Evolutionary conservation across 768 basidiomycete species (phyloP).

Genomic region (Imleria badia): DNA sequence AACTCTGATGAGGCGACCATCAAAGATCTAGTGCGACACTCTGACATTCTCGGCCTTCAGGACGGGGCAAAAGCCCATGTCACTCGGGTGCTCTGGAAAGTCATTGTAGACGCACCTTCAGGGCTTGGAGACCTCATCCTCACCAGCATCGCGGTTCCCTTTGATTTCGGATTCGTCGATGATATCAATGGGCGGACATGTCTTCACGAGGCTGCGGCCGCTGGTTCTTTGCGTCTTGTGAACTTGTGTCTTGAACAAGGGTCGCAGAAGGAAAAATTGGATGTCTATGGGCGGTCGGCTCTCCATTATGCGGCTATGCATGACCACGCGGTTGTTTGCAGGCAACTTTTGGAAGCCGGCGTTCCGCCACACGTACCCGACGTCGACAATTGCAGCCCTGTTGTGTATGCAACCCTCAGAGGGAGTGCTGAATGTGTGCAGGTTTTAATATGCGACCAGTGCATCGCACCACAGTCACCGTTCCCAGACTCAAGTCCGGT

Average conservation of each 20-base stretch:
- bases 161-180: conserved; percentile 91
- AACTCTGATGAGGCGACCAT: conserved; percentile 59
- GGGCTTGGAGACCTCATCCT: conserved; percentile 76
- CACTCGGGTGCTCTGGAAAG: conserved; percentile 93
- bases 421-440: conserved; percentile 82
- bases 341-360: conserved; percentile 66
- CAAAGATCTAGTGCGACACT: conserved; percentile 67
- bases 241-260: conserved; percentile 74
- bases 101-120: conserved; percentile 75
- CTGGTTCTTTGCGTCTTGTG: conserved; percentile 76
- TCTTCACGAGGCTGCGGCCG: conserved; percentile 90
- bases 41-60: conserved; percentile 63
- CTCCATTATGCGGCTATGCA: conserved; percentile 97
- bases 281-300: conserved; percentile 90
- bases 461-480: conserved; percentile 60
- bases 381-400: conserved; percentile 91
- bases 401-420: conserved; percentile 88
- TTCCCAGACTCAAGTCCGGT: conserved; percentile 66
- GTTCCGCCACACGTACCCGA: conserved; percentile 72
- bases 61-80: conserved; percentile 64
- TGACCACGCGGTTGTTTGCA: conserved; percentile 76
- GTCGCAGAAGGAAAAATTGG: conserved; percentile 69
- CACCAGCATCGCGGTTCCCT: conserved; percentile 59
- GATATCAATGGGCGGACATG: conserved; percentile 96
- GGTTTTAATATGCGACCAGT: conserved; percentile 75